These are phyloP conservation scores for Medicago lupulina DNA, from an alignment of 306 rosid genomes.

Conservation along the genomic window DNA sequence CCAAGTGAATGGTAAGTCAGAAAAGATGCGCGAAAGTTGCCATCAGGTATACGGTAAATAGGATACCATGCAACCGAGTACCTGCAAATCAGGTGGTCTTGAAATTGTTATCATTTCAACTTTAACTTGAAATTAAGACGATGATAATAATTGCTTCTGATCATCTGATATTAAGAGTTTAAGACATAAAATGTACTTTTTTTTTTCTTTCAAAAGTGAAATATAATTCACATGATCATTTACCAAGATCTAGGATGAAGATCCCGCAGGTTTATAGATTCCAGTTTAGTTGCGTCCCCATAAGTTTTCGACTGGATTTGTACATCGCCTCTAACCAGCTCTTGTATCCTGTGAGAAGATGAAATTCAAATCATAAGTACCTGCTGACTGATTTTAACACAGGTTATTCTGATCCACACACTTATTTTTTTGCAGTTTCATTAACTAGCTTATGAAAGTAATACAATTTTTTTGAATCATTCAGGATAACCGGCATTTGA, in stretches of 20 bases:
- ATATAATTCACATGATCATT: conserved; percentile 30
- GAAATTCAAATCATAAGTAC: conserved; percentile 28
- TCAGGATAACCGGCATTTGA: no score
- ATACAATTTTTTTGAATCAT: no score
- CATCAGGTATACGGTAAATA: conserved; percentile 87
- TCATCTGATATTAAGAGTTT: conserved; percentile 22
- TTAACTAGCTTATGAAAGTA: no score
- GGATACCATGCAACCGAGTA: conserved; percentile 96
- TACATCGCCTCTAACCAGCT: conserved; percentile 59
- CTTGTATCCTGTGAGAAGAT: conserved; percentile 67
- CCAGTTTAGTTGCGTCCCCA: conserved; percentile 71
- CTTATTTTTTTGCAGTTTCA: no score
- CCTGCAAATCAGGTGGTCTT: conserved; percentile 61
- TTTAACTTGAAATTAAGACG: conserved; percentile 25
- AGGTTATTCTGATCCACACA: no score
- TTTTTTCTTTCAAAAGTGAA: conserved; percentile 23
- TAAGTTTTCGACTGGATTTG: conserved; percentile 49
- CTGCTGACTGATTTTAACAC: no score
- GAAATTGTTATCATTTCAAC: conserved; percentile 38
- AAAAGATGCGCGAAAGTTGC: conserved; percentile 79
- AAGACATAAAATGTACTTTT: conserved; percentile 3
- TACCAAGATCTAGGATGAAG: conserved; percentile 87
- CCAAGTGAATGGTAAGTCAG: conserved; percentile 90
- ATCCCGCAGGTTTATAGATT: conserved; percentile 64
- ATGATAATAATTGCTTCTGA: conserved; percentile 20